Evolutionary conservation across 805 yeast genomes (phyloP).

Genomic region (Saturnispora diversa): DNA sequence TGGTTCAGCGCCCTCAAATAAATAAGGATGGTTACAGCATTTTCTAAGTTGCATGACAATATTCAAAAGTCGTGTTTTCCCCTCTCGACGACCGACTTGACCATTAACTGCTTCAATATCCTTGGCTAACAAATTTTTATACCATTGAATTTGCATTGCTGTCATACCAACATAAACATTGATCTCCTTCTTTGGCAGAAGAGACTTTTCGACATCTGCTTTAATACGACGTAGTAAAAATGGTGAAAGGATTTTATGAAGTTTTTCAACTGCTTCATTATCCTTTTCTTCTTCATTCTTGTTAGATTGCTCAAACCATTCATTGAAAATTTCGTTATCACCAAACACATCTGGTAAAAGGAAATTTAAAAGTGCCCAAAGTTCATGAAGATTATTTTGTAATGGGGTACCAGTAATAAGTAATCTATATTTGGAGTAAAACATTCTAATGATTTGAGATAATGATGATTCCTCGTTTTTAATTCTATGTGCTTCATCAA

Average conservation of each 20-base stretch:
- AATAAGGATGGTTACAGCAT: constrained; percentile 79
- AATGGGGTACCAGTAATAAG: constrained; percentile 78
- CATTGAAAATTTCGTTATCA: constrained; percentile 64
- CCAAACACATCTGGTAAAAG: constrained; percentile 72
- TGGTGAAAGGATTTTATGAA: constrained; percentile 70
- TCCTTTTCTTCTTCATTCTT: constrained; percentile 31
- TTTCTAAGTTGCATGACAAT: constrained; percentile 81
- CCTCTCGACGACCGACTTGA: constrained; percentile 65
- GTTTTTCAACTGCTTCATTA: constrained; percentile 41
- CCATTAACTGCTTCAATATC: constrained; percentile 83
- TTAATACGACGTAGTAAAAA: constrained; percentile 70
- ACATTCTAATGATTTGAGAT: constrained; percentile 67
- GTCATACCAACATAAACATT: constrained; percentile 70
- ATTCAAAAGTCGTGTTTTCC: constrained; percentile 66
- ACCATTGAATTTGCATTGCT: constrained; percentile 74
- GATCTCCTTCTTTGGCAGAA: constrained; percentile 66
- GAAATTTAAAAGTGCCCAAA: constrained; percentile 75
- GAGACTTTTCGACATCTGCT: constrained; percentile 71
- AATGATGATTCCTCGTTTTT: constrained; percentile 68
- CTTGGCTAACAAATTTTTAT: constrained; percentile 65
- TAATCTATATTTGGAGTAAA: constrained; percentile 60
- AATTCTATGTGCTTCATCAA: constrained; percentile 80
- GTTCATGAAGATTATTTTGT: constrained; percentile 70
- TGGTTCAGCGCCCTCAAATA: constrained; percentile 83
- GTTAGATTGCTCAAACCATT: constrained; percentile 52